phyloP scores from a whole-genome alignment of 495 filamentous ascomycete species.

The Aspergillus cavernicola region DNA sequence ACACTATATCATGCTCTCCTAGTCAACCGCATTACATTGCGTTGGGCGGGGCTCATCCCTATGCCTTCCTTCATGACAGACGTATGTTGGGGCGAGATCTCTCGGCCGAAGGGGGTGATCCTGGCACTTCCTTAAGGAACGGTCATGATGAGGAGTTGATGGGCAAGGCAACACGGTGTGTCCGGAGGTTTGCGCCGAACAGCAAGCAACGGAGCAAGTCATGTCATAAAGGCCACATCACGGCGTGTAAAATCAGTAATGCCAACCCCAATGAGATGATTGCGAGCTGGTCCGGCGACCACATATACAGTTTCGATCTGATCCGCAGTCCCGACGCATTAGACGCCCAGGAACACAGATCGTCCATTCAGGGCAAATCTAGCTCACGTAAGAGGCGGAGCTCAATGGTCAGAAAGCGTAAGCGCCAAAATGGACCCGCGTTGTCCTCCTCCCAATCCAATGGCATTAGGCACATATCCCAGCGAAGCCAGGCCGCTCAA shows the following conservation, averaged over 20 bases:
- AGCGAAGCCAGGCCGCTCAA: conserved; percentile 28
- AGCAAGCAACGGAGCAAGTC: conserved; percentile 51
- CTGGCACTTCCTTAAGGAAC: conserved; percentile 25
- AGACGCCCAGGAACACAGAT: conserved; percentile 25
- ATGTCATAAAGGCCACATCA: conserved; percentile 63
- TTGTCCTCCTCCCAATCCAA: conserved; percentile 43
- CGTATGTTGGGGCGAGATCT: conserved; percentile 67
- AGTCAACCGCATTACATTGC: conserved; percentile 76
- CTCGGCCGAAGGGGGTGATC: conserved; percentile 48
- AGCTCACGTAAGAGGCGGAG: conserved; percentile 25
- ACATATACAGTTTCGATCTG: conserved; percentile 72
- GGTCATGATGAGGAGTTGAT: conserved; percentile 55
- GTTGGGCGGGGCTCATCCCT: conserved; percentile 65
- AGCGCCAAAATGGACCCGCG: conserved; percentile 48
- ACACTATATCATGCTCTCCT: conserved; percentile 70
- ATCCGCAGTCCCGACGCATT: conserved; percentile 57
- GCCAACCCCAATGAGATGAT: conserved; percentile 71
- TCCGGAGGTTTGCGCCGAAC: conserved; percentile 64
- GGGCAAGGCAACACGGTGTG: conserved; percentile 62
- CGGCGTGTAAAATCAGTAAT: conserved; percentile 76
- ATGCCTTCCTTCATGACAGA: conserved; percentile 73
- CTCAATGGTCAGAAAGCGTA: conserved; percentile 52
- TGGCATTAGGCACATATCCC: conserved; percentile 39
- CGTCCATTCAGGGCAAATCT: conserved; percentile 15
- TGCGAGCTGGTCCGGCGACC: conserved; percentile 72